These are phyloP conservation scores for Paramyrothecium sp. DNA, from an alignment of 2,329 filamentous ascomycete genomes.

Conservation along the genomic window DNA sequence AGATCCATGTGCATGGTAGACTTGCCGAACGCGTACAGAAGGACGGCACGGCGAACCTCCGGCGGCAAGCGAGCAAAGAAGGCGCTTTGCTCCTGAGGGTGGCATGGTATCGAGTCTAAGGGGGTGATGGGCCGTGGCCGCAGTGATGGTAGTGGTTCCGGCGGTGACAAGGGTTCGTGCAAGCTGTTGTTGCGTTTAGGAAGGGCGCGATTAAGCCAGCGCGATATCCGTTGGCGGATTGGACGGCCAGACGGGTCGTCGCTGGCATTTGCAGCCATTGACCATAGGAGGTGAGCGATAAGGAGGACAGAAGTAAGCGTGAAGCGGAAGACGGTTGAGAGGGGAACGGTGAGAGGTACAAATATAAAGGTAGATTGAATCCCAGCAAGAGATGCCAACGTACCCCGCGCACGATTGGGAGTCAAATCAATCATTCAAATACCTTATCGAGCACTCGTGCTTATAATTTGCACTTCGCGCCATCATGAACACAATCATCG, in stretches of 20 bases:
- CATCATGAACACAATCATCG: no score
- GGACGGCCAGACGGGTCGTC: not conserved
- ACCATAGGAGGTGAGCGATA: not conserved
- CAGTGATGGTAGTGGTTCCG: not conserved
- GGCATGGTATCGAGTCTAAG: not conserved
- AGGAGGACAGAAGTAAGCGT: not conserved
- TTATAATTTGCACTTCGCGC: no score
- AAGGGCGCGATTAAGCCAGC: not conserved
- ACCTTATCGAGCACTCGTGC: no score
- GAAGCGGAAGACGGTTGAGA: not conserved
- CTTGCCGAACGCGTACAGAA: slow-evolving; percentile 18
- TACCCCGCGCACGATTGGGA: no score
- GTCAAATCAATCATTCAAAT: no score
- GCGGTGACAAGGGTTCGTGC: not conserved
- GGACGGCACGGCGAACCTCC: slow-evolving; percentile 30
- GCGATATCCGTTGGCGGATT: not conserved
- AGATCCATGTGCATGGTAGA: slow-evolving; percentile 9
- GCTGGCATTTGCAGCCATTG: not conserved
- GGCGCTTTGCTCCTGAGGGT: slow-evolving; percentile 9
- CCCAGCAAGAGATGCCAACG: no score
- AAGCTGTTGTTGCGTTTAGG: not conserved
- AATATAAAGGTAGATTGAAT: no score
- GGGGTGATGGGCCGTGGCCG: not conserved
- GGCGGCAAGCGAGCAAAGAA: slow-evolving; percentile 30
- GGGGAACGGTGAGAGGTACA: not conserved